Base-by-base conservation (phyloP, 768 basidiomycete species). In the Trametes meyenii region DNA sequence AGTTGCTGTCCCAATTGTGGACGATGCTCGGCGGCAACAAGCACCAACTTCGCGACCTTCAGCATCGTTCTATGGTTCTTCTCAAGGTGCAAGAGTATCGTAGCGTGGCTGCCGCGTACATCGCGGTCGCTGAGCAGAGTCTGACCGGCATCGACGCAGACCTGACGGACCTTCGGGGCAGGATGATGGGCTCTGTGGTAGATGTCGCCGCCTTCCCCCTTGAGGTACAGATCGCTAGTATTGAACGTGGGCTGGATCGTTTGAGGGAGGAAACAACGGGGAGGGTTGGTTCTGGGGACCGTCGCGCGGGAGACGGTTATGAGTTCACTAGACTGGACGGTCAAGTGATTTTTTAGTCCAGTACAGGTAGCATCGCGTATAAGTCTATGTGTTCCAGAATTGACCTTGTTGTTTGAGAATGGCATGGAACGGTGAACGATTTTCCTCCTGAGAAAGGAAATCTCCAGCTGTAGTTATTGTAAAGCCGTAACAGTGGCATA, bases 181-280 rank as follows among this genome's bases (percentile, higher is more conserved):
- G 86, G 17, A 86, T 89, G 1, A 81, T 86, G 5, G 81, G 83
- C 33, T 88, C 90, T 0, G 83, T 83, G 52, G 72, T 90, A 2
- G 70, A 81, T 6, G 84, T 81, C 2, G 72, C 80, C 16, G 75
- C 74, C 45, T 76, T 90, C 13, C 87, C 89, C 3, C 75, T 88
- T 4, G 85, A 87, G 58, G 89, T 92, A 13, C 89, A 92, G 66
- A 83, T 92, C 71, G 82, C 83, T 72, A 89, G 85, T 56, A 89
- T 92, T 64, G 76, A 76, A 67, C 76, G 67, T 7, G 45, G 21
- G 13, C 19, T 46, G 3, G 6, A 11, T 16, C 45, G 23, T 10
- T 23, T 46, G 21, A 46, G 23, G 45, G 45, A 46, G 45, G 39
- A 33, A 33, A 33, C 29, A 8, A 33, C 8, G 29, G 16, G 7